Conservation (phyloP, 2,329 filamentous ascomycete genomes). For the Verticillium longisporum region DNA sequence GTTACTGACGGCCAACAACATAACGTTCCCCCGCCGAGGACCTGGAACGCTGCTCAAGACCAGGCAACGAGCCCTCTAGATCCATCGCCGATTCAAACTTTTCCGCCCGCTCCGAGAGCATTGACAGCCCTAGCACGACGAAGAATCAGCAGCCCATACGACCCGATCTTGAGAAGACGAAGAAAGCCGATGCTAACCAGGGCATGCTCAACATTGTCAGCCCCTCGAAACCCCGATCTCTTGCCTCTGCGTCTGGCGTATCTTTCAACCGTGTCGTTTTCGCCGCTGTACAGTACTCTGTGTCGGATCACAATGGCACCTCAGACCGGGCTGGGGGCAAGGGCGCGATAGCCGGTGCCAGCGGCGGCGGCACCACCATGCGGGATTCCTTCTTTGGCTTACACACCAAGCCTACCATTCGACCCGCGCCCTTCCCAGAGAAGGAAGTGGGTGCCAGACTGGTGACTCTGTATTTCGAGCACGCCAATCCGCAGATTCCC, state of each 20-base stretch:
- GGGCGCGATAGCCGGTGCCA: constrained; percentile 23
- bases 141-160: constrained; percentile 24
- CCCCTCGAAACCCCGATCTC: constrained; percentile 69
- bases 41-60: constrained; percentile 58
- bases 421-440: constrained; percentile 77
- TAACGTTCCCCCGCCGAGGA: constrained; percentile 65
- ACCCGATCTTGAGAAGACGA: constrained; percentile 17
- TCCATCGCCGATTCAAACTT: constrained; percentile 25
- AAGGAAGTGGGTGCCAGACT: constrained; percentile 66
- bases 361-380: constrained; percentile 68
- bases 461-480: constrained; percentile 84
- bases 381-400: constrained; percentile 96
- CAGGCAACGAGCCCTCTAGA: constrained; percentile 27
- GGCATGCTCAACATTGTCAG: constrained; percentile 72
- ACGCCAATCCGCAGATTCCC: constrained; percentile 93
- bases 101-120: constrained; percentile 25
- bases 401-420: constrained; percentile 82
- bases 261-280: constrained; percentile 93
- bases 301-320: constrained; percentile 56
- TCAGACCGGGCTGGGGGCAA: constrained; percentile 24
- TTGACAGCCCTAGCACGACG: constrained; percentile 24
- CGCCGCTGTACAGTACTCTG: constrained; percentile 75
- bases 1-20: constrained; percentile 60
- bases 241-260: constrained; percentile 82
- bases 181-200: constrained; percentile 24